phyloP scores from a whole-genome alignment of 345 rosid species.

The Schrenkiella parvula region DNA sequence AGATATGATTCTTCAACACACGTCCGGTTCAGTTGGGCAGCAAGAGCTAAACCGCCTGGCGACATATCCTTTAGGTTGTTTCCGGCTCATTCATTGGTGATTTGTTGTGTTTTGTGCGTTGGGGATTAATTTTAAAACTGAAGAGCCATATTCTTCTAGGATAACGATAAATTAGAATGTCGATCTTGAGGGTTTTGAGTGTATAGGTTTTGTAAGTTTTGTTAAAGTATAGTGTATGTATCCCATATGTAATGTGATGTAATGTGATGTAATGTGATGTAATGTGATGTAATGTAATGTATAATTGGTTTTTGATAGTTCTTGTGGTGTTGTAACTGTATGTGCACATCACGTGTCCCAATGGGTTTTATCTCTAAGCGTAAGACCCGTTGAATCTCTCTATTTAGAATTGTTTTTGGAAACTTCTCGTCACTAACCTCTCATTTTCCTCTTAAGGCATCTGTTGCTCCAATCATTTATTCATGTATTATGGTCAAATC shows the following conservation, averaged over 20 bases:
- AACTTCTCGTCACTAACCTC: background rate
- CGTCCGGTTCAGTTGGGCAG: background rate
- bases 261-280: too few species aligned
- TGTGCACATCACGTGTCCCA: background rate
- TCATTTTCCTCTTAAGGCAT: background rate
- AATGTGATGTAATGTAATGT: background rate
- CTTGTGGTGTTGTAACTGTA: background rate
- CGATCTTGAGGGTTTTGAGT: background rate
- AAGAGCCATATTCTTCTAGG: constrained; percentile 6
- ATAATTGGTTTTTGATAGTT: background rate
- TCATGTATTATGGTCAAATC: background rate
- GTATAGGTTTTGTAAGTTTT: background rate
- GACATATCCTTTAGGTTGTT: background rate
- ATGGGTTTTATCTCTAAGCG: background rate
- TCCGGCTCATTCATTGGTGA: constrained; percentile 1
- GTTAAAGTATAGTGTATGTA: background rate
- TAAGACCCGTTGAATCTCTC: background rate
- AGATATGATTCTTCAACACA: constrained; percentile 17
- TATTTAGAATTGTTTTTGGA: background rate
- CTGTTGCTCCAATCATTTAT: background rate
- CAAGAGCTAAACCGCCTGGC: background rate
- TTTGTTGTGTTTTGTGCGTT: constrained; percentile 4
- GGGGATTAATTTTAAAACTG: background rate
- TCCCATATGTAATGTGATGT: background rate
- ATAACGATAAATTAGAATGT: background rate